These are phyloP conservation scores for Leccinum subgranulosum DNA, from an alignment of 768 basidiomycete species.

Conservation along the genomic window DNA sequence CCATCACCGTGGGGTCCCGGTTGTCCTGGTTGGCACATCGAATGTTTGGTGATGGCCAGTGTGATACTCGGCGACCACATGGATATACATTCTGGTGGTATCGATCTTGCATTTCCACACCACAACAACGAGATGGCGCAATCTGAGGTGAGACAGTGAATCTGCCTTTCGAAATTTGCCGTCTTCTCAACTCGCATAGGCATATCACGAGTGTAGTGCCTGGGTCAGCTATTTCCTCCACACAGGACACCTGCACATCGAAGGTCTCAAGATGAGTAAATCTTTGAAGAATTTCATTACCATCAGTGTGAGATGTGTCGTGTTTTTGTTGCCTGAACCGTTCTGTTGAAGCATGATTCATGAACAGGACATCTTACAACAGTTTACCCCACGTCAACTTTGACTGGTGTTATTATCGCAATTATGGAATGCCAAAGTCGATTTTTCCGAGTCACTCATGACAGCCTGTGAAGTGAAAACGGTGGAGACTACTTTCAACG, in stretches of 20 bases:
- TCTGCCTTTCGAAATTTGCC: background rate
- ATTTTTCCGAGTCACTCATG: slow-evolving; percentile 91
- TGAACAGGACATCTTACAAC: slow-evolving; percentile 77
- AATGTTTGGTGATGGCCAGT: slow-evolving; percentile 98
- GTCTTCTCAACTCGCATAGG: slow-evolving; percentile 45
- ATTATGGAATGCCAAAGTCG: slow-evolving; percentile 89
- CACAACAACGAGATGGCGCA: slow-evolving; percentile 99
- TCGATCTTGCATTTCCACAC: slow-evolving; percentile 98
- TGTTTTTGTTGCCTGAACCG: background rate
- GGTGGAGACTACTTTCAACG: slow-evolving; percentile 82
- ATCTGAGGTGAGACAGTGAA: slow-evolving; percentile 63
- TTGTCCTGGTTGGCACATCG: slow-evolving; percentile 99
- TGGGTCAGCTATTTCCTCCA: slow-evolving; percentile 99
- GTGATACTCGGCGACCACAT: slow-evolving; percentile 64
- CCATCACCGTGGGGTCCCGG: slow-evolving; percentile 89
- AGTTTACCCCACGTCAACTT: slow-evolving; percentile 82
- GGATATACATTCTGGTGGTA: slow-evolving; percentile 98
- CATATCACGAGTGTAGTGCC: slow-evolving; percentile 84
- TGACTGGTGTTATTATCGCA: slow-evolving; percentile 89
- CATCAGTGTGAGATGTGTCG: slow-evolving; percentile 64
- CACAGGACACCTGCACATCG: slow-evolving; percentile 97
- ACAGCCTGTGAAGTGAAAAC: slow-evolving; percentile 85
- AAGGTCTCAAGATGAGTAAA: slow-evolving; percentile 99
- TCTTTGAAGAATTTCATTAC: slow-evolving; percentile 99
- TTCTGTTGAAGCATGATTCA: slow-evolving; percentile 2